These are phyloP conservation scores for Hericium erinaceus DNA, from an alignment of 768 basidiomycete species.

Conservation along the genomic window DNA sequence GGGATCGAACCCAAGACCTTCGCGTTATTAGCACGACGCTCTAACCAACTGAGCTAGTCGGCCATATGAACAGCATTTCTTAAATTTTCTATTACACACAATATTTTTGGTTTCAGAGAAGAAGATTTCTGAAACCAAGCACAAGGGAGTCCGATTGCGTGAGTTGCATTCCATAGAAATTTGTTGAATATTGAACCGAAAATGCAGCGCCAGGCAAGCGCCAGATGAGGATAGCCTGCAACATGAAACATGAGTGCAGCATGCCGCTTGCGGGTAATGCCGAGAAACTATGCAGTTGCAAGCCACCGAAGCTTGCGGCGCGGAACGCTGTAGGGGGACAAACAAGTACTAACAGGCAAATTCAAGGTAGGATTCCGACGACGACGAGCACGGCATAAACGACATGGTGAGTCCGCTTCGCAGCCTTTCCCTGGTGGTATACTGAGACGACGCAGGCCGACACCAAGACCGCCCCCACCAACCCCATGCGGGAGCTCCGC, in stretches of 20 bases:
- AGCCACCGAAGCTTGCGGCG: background rate
- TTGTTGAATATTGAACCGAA: too few species aligned
- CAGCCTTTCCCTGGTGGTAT: too few species aligned
- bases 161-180: too few species aligned
- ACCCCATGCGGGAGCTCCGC: constrained; percentile 92
- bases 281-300: constrained; percentile 1
- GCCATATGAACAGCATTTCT: background rate
- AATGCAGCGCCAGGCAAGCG: too few species aligned
- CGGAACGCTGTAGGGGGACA: background rate
- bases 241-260: too few species aligned
- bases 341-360: background rate
- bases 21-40: constrained; percentile 75
- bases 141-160: too few species aligned
- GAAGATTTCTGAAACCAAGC: too few species aligned
- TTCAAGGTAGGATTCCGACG: background rate
- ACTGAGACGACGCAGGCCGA: constrained; percentile 49
- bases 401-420: background rate
- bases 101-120: too few species aligned
- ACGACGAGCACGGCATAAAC: constrained; percentile 1
- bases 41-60: constrained; percentile 84
- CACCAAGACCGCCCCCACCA: constrained; percentile 78
- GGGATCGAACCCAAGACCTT: constrained; percentile 20
- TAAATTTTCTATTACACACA: too few species aligned
- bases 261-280: background rate
- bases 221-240: too few species aligned